These are phyloP conservation scores for Excoecaria agallocha DNA, from an alignment of 345 rosid genomes.

Conservation along the genomic window DNA sequence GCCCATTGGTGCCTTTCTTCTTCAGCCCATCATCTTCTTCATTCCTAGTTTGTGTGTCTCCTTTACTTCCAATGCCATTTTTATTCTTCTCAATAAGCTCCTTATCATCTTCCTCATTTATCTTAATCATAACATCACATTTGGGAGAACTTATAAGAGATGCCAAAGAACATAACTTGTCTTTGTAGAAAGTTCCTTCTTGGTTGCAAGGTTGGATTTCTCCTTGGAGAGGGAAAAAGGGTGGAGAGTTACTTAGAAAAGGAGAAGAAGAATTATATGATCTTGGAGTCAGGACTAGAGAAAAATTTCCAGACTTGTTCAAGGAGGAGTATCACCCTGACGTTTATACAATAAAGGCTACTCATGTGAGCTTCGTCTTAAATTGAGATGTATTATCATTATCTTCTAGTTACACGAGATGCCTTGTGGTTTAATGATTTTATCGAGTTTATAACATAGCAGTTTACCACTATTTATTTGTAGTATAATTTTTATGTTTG, in stretches of 20 bases:
- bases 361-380: constrained; percentile 53
- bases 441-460: not conserved
- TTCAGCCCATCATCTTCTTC: no score
- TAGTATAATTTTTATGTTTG: not conserved
- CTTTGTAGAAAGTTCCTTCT: constrained; percentile 50
- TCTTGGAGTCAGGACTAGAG: constrained; percentile 68
- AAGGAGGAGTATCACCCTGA: constrained; percentile 84
- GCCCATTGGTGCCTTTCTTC: no score
- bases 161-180: constrained; percentile 46
- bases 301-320: constrained; percentile 67
- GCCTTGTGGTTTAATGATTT: not conserved
- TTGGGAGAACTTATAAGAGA: constrained; percentile 53
- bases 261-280: constrained; percentile 86
- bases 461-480: not conserved
- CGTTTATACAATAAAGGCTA: constrained; percentile 68
- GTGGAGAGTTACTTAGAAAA: constrained; percentile 68
- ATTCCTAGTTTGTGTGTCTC: no score
- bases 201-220: constrained; percentile 77
- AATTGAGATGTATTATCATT: not conserved
- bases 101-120: no score
- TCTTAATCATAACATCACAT: no score
- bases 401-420: not conserved
- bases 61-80: no score
- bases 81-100: no score
- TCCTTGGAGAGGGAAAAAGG: constrained; percentile 88